Evolutionary conservation across 441 rosid genomes (phyloP).

Genomic region (Erysimum pusillum): DNA sequence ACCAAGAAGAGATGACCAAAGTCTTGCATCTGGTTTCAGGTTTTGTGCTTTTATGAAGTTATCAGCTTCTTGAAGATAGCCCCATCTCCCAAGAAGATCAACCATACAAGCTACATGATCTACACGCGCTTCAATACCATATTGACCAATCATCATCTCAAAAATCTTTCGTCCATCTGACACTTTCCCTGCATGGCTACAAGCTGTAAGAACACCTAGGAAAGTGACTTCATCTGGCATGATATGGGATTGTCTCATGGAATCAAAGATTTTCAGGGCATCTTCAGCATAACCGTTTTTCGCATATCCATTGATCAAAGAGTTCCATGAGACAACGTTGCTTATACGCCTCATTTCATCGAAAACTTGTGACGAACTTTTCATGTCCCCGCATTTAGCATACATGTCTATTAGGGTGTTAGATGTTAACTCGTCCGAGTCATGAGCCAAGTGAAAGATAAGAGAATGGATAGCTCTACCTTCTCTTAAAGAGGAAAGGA

Average conservation of each 20-base stretch:
- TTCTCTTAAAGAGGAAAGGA: conserved; percentile 66
- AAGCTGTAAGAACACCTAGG: conserved; percentile 92
- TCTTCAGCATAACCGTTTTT: conserved; percentile 88
- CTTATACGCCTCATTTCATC: conserved; percentile 61
- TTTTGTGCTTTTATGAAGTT: conserved; percentile 65
- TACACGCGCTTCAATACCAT: conserved; percentile 68
- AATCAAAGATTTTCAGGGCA: conserved; percentile 64
- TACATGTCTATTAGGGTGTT: conserved; percentile 92
- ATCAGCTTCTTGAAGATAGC: conserved; percentile 81
- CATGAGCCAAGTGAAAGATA: conserved; percentile 70
- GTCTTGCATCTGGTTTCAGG: conserved; percentile 73
- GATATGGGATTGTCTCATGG: conserved; percentile 67
- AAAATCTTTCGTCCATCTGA: conserved; percentile 70
- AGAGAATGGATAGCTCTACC: conserved; percentile 77
- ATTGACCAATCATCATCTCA: conserved; percentile 66
- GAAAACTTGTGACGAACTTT: conserved; percentile 70
- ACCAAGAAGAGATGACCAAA: conserved; percentile 90
- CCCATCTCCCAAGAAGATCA: conserved; percentile 96
- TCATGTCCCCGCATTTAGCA: conserved; percentile 89
- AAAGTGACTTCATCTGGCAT: conserved; percentile 86
- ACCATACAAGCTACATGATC: conserved; percentile 91
- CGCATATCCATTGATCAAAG: conserved; percentile 89
- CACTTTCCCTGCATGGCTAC: conserved; percentile 92
- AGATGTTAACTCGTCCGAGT: conserved; percentile 72
- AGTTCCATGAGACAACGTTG: conserved; percentile 84